phyloP scores from a whole-genome alignment of 306 rosid species.

The Cicer chorassanicum region DNA sequence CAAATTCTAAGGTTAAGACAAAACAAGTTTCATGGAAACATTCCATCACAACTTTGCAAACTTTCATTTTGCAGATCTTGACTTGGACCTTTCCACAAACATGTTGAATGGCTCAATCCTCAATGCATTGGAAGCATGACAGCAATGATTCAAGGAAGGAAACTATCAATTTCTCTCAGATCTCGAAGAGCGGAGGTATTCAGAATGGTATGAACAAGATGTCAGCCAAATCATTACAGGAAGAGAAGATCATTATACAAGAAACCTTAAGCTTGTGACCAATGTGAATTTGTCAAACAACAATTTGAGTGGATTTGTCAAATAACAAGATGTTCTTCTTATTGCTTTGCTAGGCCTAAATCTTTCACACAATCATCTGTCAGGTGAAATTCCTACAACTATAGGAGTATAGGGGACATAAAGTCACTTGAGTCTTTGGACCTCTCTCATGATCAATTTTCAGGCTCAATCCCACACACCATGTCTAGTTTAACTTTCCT shows the following conservation, averaged over 20 bases:
- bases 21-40: background rate
- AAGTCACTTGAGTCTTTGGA: conserved; percentile 36
- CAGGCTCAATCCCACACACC: conserved; percentile 26
- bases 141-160: conserved; percentile 1
- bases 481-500: conserved; percentile 30
- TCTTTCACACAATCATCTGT: conserved; percentile 21
- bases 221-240: conserved; percentile 12
- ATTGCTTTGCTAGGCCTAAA: conserved; percentile 7
- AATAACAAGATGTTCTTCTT: conserved; percentile 3
- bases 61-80: conserved; percentile 4
- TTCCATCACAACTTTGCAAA: conserved; percentile 20
- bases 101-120: conserved; percentile 15
- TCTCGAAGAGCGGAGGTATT: background rate
- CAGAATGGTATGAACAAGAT: conserved; percentile 20
- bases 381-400: background rate
- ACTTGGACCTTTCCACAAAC: conserved; percentile 1
- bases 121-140: conserved; percentile 33
- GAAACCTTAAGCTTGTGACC: background rate
- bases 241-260: conserved; percentile 19
- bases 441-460: conserved; percentile 27
- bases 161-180: too few relatives aligned
- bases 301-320: conserved; percentile 25
- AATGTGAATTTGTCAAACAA: conserved; percentile 41
- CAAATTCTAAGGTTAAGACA: background rate
- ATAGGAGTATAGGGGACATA: conserved; percentile 33